Evolutionary conservation across 1,139 yeast genomes (phyloP).

Genomic region (Maudiozyma humilis): DNA sequence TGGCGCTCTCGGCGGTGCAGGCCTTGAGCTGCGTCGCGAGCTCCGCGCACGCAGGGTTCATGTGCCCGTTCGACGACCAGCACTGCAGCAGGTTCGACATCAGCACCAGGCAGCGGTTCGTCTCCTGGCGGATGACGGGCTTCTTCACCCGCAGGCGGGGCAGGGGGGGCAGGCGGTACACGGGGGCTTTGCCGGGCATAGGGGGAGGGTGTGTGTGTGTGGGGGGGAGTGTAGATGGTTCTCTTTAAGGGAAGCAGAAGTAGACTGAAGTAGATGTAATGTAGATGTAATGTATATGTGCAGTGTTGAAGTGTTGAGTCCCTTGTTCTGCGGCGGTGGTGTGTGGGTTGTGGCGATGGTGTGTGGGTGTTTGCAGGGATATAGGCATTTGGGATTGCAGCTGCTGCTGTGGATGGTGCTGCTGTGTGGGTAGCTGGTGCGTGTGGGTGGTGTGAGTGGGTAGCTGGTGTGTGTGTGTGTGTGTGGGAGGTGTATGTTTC

Average conservation of each 20-base stretch:
- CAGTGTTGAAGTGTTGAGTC: neutral
- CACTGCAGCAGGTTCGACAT: slow-evolving; percentile 85
- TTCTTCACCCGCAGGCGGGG: slow-evolving; percentile 68
- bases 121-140: slow-evolving; percentile 48
- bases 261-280: too few relatives aligned
- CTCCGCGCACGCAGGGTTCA: slow-evolving; percentile 54
- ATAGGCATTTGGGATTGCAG: neutral
- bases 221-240: too few relatives aligned
- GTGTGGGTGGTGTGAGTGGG: too few relatives aligned
- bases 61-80: slow-evolving; percentile 95
- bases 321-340: neutral
- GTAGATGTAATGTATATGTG: too few relatives aligned
- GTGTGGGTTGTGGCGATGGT: neutral
- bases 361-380: neutral
- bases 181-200: slow-evolving; percentile 28
- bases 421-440: too few relatives aligned
- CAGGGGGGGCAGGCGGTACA: slow-evolving; percentile 55
- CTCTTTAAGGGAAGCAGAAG: too few relatives aligned
- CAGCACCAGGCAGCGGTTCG: slow-evolving; percentile 66
- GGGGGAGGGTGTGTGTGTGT: neutral
- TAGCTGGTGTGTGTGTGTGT: too few relatives aligned
- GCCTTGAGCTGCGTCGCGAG: slow-evolving; percentile 51
- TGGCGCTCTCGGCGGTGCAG: slow-evolving; percentile 33
- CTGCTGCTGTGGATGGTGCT: too few relatives aligned
- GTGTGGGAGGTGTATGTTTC: too few relatives aligned